Evolutionary conservation across 768 basidiomycete genomes (phyloP).

Genomic region (Glaciozyma martinii): DNA sequence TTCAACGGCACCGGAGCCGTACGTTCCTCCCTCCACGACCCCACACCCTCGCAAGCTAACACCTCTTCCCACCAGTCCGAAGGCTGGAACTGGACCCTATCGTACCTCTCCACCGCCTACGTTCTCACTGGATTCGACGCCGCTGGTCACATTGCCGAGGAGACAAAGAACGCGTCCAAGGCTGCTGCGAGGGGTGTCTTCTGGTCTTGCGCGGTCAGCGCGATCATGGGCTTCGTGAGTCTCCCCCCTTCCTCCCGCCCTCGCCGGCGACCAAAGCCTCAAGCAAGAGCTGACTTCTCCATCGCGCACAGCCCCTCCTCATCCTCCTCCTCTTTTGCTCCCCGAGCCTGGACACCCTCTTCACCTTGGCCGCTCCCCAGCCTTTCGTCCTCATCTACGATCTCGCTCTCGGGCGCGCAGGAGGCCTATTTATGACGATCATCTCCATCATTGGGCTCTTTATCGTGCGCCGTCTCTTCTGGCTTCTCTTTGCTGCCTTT

Average conservation of each 20-base stretch:
- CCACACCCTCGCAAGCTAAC: too few species aligned
- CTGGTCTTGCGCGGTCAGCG: constrained; percentile 65
- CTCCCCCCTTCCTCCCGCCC: too few species aligned
- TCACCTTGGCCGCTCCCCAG: constrained; percentile 70
- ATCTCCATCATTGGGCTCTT: constrained; percentile 74
- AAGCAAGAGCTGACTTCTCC: constrained; percentile 52
- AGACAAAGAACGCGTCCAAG: constrained; percentile 74
- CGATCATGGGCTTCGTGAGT: constrained; percentile 33
- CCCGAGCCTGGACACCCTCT: constrained; percentile 54
- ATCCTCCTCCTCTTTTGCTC: constrained; percentile 19
- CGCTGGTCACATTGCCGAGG: constrained; percentile 63
- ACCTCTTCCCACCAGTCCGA: constrained; percentile 41
- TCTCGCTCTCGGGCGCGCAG: constrained; percentile 66
- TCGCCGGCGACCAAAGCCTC: too few species aligned
- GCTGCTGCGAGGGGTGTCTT: constrained; percentile 76
- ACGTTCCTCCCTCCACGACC: neutral
- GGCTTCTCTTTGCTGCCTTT: neutral
- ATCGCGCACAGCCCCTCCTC: constrained; percentile 50
- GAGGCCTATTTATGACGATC: constrained; percentile 75
- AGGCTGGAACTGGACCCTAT: constrained; percentile 86
- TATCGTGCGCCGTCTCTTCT: constrained; percentile 47
- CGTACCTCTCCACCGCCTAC: constrained; percentile 77
- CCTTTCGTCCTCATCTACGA: constrained; percentile 85
- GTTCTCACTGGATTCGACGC: constrained; percentile 87
- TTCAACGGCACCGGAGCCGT: constrained; percentile 78